Conservation (phyloP, 345 rosid species). For the Rubroshorea leprosula region DNA sequence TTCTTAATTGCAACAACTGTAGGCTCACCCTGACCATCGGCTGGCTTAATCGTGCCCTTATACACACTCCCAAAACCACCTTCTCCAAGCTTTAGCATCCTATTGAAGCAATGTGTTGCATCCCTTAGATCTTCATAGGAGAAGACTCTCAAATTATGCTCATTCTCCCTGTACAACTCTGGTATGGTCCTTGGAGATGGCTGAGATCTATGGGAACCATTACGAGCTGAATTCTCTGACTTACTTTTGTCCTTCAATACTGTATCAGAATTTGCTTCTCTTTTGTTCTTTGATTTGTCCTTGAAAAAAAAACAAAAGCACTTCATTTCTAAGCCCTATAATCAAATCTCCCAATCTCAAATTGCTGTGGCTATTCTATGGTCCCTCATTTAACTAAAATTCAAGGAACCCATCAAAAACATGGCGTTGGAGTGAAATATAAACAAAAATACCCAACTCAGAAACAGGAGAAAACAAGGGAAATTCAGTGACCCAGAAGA, state of each 20-base stretch:
- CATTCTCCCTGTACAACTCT: constrained; percentile 57
- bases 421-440: too few relatives aligned
- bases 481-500: background rate
- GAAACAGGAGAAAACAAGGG: background rate
- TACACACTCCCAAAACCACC: constrained; percentile 99
- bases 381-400: background rate
- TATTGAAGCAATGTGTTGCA: constrained; percentile 64
- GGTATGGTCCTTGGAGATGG: constrained; percentile 55
- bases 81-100: constrained; percentile 72
- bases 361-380: background rate
- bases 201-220: constrained; percentile 34
- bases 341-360: constrained; percentile 6
- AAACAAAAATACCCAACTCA: constrained; percentile 1
- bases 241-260: constrained; percentile 26
- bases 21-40: constrained; percentile 28
- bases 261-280: constrained; percentile 45
- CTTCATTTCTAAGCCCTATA: constrained; percentile 24
- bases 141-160: constrained; percentile 61
- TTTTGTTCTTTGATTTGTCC: constrained; percentile 37
- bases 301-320: constrained; percentile 44
- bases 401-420: background rate
- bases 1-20: constrained; percentile 71
- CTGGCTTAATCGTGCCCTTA: constrained; percentile 51
- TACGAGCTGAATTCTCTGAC: constrained; percentile 13
- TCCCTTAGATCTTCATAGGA: constrained; percentile 56